Evolutionary conservation across 345 rosid genomes (phyloP).

Genomic region (Dovyalis caffra): DNA sequence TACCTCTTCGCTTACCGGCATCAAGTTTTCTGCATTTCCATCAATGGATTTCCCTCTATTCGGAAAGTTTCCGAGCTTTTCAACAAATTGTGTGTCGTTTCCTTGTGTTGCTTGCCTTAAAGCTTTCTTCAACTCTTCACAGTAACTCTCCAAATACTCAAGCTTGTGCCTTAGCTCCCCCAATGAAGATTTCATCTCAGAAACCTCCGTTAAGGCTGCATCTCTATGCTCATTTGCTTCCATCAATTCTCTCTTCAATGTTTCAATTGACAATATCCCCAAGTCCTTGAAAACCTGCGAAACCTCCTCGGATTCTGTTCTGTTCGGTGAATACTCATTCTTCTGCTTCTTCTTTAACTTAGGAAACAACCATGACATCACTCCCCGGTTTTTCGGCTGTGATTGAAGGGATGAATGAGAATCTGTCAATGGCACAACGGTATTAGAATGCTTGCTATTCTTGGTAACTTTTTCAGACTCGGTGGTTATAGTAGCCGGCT

Average conservation of each 20-base stretch:
- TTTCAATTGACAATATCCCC: conserved; percentile 53
- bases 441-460: conserved; percentile 57
- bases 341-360: conserved; percentile 73
- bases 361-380: conserved; percentile 82
- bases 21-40: conserved; percentile 34
- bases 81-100: conserved; percentile 31
- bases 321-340: conserved; percentile 54
- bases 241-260: conserved; percentile 65
- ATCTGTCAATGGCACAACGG: conserved; percentile 70
- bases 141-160: conserved; percentile 76
- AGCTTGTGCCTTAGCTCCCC: conserved; percentile 74
- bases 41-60: conserved; percentile 40
- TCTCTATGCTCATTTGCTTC: conserved; percentile 80
- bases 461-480: conserved; percentile 39
- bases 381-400: conserved; percentile 57
- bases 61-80: conserved; percentile 33
- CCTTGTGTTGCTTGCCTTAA: conserved; percentile 57
- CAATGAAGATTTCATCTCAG: conserved; percentile 75
- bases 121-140: conserved; percentile 79
- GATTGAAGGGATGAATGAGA: conserved; percentile 58
- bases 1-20: conserved; percentile 86
- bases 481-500: conserved; percentile 40
- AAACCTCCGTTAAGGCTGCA: conserved; percentile 65
- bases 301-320: conserved; percentile 76
- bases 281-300: conserved; percentile 63